Evolutionary conservation across 2,329 filamentous ascomycete genomes (phyloP).

Genomic region (Arthrobotrys iridis): DNA sequence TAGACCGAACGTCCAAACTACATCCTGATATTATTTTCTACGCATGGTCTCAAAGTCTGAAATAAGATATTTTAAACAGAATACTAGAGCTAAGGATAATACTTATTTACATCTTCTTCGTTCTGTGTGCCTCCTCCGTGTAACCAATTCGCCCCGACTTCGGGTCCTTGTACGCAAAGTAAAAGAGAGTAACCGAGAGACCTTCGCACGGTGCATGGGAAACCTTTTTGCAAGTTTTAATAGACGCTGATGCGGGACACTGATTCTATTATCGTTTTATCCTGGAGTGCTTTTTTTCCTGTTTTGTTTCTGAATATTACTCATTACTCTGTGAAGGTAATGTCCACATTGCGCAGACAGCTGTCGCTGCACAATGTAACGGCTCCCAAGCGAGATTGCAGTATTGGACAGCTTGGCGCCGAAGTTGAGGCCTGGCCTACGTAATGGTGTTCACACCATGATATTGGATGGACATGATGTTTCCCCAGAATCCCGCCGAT

Average conservation of each 20-base stretch:
- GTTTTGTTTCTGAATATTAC: too few species aligned
- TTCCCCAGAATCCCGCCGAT: too few species aligned
- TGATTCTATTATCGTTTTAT: background rate
- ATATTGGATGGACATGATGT: too few species aligned
- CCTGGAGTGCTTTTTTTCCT: too few species aligned
- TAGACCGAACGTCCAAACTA: background rate
- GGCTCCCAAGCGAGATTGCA: conserved; percentile 16
- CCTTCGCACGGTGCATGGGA: background rate
- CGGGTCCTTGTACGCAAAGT: background rate
- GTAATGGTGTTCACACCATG: background rate
- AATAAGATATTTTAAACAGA: background rate
- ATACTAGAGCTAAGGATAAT: too few species aligned
- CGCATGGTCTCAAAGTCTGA: background rate
- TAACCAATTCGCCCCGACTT: background rate
- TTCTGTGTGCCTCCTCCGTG: background rate
- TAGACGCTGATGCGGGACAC: background rate
- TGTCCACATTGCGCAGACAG: background rate
- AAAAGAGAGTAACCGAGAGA: background rate
- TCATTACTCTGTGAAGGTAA: background rate
- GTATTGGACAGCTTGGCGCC: conserved; percentile 5
- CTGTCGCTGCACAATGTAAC: conserved; percentile 13
- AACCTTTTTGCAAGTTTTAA: background rate
- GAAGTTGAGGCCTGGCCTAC: conserved; percentile 2
- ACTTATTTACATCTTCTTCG: background rate
- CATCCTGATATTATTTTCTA: conserved; percentile 7